phyloP scores from a whole-genome alignment of 225 moss, liverwort and hornwort species.

The Climacium dendroides region DNA sequence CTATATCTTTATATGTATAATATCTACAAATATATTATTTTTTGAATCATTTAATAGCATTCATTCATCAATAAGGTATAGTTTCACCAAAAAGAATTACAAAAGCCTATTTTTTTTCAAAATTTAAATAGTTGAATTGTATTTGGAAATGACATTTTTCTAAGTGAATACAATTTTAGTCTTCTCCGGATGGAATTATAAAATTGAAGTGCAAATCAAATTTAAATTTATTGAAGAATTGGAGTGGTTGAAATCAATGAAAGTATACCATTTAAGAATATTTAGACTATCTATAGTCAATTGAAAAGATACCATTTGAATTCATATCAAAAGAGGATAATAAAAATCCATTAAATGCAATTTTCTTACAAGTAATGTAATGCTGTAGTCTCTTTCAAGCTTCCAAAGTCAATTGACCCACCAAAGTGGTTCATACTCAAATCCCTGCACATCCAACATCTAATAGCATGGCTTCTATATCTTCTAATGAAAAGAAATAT shows the following conservation, averaged over 20 bases:
- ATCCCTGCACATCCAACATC: not conserved
- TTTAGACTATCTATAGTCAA: too few relatives aligned
- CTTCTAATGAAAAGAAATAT: not conserved
- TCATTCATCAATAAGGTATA: not conserved
- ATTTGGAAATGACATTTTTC: too few relatives aligned
- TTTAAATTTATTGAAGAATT: not conserved
- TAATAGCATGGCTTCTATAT: fast-evolving
- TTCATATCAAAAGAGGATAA: not conserved
- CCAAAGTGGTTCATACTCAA: not conserved
- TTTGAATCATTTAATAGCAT: not conserved
- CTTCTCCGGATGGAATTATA: too few relatives aligned
- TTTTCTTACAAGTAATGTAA: not conserved
- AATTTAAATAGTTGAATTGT: not conserved
- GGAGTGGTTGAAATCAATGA: not conserved
- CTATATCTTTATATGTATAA: not conserved
- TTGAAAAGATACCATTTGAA: not conserved
- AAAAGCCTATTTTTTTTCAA: not conserved
- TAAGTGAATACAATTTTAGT: not conserved
- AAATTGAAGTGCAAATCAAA: not conserved
- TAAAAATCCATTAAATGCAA: not conserved
- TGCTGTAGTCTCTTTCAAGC: fast-evolving
- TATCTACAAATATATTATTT: not conserved
- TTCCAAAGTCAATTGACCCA: not conserved
- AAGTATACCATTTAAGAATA: not conserved
- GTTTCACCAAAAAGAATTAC: fast-evolving